Percentiles rank a stretch among this genome's conserved stretches.
Evolutionary conservation across 352 stramenopile species (phyloP).

Genomic region (Pythium scleroteichum): DNA sequence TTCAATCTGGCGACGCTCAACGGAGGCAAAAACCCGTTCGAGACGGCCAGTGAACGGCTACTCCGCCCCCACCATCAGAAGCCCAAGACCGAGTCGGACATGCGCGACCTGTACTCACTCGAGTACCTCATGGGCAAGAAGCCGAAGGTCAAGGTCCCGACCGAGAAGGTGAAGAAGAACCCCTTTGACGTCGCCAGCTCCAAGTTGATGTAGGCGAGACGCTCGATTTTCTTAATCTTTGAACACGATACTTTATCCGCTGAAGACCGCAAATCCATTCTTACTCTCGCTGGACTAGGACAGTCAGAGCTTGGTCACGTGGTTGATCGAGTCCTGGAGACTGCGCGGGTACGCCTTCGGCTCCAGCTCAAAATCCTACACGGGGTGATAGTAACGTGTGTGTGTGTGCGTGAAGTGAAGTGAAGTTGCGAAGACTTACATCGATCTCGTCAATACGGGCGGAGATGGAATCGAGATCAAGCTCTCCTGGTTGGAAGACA

Average conservation of each 20-base stretch:
- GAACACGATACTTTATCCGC: background rate
- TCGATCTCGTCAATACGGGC: constrained; percentile 58
- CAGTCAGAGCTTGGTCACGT: constrained; percentile 31
- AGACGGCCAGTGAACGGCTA: constrained; percentile 58
- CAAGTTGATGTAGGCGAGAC: constrained; percentile 57
- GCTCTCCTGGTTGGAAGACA: constrained; percentile 46
- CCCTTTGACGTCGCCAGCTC: constrained; percentile 65
- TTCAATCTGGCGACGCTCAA: constrained; percentile 70
- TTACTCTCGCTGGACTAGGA: background rate
- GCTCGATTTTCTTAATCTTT: background rate
- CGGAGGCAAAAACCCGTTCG: constrained; percentile 68
- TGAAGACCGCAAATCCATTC: too few relatives aligned
- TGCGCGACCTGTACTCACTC: constrained; percentile 68
- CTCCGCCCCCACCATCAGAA: constrained; percentile 31
- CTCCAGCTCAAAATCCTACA: constrained; percentile 63
- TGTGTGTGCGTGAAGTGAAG: too few relatives aligned
- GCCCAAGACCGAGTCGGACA: constrained; percentile 29
- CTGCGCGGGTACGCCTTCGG: constrained; percentile 59
- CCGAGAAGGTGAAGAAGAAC: constrained; percentile 33
- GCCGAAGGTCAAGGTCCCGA: constrained; percentile 1
- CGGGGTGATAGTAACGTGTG: too few relatives aligned
- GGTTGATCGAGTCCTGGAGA: constrained; percentile 58
- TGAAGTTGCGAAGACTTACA: too few relatives aligned
- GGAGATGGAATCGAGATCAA: constrained; percentile 53
- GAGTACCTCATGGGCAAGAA: constrained; percentile 57